phyloP scores from a whole-genome alignment of 2,329 filamentous ascomycete genomes.

The Clonostachys sp. region DNA sequence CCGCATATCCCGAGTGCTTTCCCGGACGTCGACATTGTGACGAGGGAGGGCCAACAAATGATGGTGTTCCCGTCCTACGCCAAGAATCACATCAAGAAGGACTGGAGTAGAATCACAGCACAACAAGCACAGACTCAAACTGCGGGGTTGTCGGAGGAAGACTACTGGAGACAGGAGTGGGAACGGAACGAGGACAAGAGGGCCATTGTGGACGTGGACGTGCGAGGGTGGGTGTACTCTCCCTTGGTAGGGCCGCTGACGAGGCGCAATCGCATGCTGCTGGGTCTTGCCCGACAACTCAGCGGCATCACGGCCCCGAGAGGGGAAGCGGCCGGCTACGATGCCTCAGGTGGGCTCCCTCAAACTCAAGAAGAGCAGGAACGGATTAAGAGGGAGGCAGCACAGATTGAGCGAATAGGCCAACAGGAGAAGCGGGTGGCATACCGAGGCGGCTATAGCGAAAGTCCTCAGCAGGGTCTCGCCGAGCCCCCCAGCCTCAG shows the following conservation, averaged over 20 bases:
- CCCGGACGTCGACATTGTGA: slow-evolving; percentile 76
- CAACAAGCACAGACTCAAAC: slow-evolving; percentile 17
- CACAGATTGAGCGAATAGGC: slow-evolving; percentile 69
- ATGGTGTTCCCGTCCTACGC: slow-evolving; percentile 94
- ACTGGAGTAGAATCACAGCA: slow-evolving; percentile 21
- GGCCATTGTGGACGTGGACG: slow-evolving; percentile 88
- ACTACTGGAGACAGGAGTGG: slow-evolving; percentile 78
- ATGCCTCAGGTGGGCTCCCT: slow-evolving; percentile 9
- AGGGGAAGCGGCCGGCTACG: slow-evolving; percentile 20
- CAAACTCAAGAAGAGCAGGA: slow-evolving; percentile 46
- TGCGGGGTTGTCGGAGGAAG: slow-evolving; percentile 29
- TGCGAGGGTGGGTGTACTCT: slow-evolving; percentile 91
- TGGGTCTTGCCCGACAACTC: slow-evolving; percentile 81
- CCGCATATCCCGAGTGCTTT: slow-evolving; percentile 68
- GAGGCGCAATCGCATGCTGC: slow-evolving; percentile 78
- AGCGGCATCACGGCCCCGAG: slow-evolving; percentile 77
- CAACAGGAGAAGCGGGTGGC: slow-evolving; percentile 68
- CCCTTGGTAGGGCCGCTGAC: slow-evolving; percentile 82
- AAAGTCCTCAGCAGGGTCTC: slow-evolving; percentile 48
- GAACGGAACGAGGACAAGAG: slow-evolving; percentile 75
- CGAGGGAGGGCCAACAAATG: slow-evolving; percentile 84
- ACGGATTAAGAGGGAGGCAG: slow-evolving; percentile 69
- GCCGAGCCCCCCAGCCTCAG: slow-evolving; percentile 21
- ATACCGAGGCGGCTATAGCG: slow-evolving; percentile 69
- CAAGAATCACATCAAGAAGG: slow-evolving; percentile 58